A percentile compares a stretch with the other conserved stretches of the same genome.
These are phyloP conservation scores for Spathaspora boniae DNA, from an alignment of 805 yeast genomes.

Conservation along the genomic window DNA sequence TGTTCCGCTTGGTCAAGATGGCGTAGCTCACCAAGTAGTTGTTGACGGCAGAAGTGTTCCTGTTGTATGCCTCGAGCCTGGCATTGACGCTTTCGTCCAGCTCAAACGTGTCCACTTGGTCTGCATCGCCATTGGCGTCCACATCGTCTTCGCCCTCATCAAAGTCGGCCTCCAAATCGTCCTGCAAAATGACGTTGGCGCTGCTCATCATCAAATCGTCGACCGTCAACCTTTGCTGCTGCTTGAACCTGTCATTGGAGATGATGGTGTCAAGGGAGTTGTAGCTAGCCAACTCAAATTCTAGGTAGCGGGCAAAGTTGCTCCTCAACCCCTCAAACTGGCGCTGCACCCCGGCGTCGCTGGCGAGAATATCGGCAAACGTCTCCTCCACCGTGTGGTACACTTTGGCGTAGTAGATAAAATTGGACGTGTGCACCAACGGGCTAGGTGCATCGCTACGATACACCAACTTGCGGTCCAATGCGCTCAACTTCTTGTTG, in stretches of 20 bases:
- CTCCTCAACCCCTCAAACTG: constrained; percentile 19
- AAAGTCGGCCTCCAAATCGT: constrained; percentile 15
- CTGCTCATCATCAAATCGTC: constrained; percentile 8
- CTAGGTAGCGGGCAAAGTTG: constrained; percentile 23
- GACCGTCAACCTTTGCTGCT: constrained; percentile 13
- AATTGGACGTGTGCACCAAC: constrained; percentile 21
- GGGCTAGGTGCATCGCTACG: constrained; percentile 12
- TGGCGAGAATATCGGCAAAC: constrained; percentile 17
- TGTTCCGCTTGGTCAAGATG: constrained; percentile 20
- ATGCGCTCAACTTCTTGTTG: constrained; percentile 24
- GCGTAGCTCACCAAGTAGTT: constrained; percentile 31
- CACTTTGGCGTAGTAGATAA: constrained; percentile 31
- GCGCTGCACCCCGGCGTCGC: constrained; percentile 6
- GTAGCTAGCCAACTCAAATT: constrained; percentile 22
- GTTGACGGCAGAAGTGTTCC: constrained; percentile 22
- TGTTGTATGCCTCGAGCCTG: constrained; percentile 9
- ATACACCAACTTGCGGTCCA: constrained; percentile 24
- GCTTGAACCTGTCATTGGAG: constrained; percentile 17
- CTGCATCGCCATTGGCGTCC: constrained; percentile 8
- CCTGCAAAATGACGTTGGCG: background rate
- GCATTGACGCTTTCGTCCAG: constrained; percentile 7
- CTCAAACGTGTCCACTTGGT: constrained; percentile 2
- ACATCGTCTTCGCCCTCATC: constrained; percentile 14
- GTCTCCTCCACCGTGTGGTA: constrained; percentile 26
- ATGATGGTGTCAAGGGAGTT: constrained; percentile 13